Evolutionary conservation across 225 moss, liverwort and hornwort species (phyloP), one percentile per base, ranked within the genome.

Genomic region (Pseudoscleropodium purum): DNA sequence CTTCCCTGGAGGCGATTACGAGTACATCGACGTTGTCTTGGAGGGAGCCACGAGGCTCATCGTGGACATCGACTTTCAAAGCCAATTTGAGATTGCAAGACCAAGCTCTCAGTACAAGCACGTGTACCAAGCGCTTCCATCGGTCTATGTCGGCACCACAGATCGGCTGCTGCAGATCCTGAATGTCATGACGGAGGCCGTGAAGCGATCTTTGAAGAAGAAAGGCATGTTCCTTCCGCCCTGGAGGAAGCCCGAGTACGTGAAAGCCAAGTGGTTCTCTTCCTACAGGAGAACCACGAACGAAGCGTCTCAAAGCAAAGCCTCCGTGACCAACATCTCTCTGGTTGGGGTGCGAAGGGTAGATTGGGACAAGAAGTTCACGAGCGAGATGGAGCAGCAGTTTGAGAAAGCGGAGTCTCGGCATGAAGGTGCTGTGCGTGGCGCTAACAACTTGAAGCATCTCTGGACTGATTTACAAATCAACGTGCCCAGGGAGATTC

Each of bases 1-100:
- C 83, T 95, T 96, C 79, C 97, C 98, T 41, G 97, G 96, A 92
- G 98, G 98, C 90, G 98, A 95, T 74, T 97, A 98, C 37, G 98
- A 98, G 81, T 98, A 98, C 89, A 96, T 97, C 47, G 98, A 98
- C 39, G 93, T 96, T 16, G 57, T 91, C 25, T 91, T 88, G 36
- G 87, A 88, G 15, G 94, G 91, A 21, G n/a, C 76, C 43, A n/a
- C 92, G 88, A 94, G 98, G 64, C 73, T 97, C 29, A 69, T 98
- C 20, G 92, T 97, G 25, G 98, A 98, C 86, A 93, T 95, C 33
- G 95, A 95, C 79, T 98, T 98, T 87, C 93, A 87, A 83, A 87
- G 94, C 11, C 98, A 98, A 92, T 98, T 98, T 51, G 95, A 97
- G 90, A 98, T 98, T 85, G 98, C 97, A 16, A 90, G 98, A 23